Evolutionary conservation across 2,329 filamentous ascomycete species (phyloP), one percentile per base, ranked within the genome.

Genomic region (Aspergillus vadensis): DNA sequence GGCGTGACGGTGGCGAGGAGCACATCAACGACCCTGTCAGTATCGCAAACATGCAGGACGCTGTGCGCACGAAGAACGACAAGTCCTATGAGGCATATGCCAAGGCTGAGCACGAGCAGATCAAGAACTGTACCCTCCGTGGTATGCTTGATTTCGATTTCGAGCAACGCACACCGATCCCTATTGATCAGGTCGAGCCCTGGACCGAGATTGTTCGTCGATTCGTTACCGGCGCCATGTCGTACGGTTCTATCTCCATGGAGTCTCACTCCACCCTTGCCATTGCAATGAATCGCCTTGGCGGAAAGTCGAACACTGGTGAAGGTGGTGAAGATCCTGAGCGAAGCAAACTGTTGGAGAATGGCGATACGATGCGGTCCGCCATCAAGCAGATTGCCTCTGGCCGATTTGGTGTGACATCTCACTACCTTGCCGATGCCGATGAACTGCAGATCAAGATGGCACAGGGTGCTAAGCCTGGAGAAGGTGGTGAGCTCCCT

Each of bases 361-460:
- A 96, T 70, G 94, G 94, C 43, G 94, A 98, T 72, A 97, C 92
- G 2, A 97, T 97, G 92, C 88, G 94, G 62, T 97, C 93, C 67
- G 91, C 94, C 55, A 98, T 98, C 79, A 98, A 98, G 82, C 94
- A 98, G 81, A 91, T 98, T 71, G 94, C 94, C 48, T 97, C 92
- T 49, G 94, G 94, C 65, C 91, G 94, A 72, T 98, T 98, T 72
- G 94, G 94, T 83, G 94, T 97, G 64, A 98, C 94, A 1, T 95
- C 91, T 61, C 91, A 92, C 74, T 98, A 97, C 75, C 86, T 98
- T 15, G 92, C 93, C 53, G 94, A 98, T 76, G 91, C 94, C 17
- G 94, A 98, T 72, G 93, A 98, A 80, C 83, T 98, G 49, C 94
- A 98, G 78, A 98, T 98, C 81, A 98, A 98, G 86, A 98, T 98